Evolutionary conservation across 78 protist genomes (phyloP), one percentile per base, ranked within the genome.

Genomic region (Blattamonas nauphoetae): DNA sequence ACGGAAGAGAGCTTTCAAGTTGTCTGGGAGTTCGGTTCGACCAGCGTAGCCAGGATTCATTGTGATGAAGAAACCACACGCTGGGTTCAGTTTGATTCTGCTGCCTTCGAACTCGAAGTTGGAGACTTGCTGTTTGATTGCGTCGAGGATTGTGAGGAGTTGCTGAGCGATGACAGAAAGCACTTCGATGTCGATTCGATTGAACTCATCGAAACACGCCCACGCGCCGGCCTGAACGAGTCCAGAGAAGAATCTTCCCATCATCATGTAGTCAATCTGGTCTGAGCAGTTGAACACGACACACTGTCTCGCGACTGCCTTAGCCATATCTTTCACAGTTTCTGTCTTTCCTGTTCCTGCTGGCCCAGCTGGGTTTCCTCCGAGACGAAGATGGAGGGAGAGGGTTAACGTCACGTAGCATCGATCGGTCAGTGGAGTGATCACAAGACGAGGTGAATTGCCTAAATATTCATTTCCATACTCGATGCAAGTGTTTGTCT

Each of bases 41-140:
- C 98, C 96, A 2, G 95, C 95, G 82, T 94, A 96, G 0, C 96
- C 96, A 0, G 97, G 97, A 64, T 96, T 96, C 97, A 96, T 95
- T 11, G 97, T 95, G 90, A 95, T 93, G 93, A 93, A 93, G 71
- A 84, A 77, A 38, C 94, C 97, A 81, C 45, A 93, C n/a, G 33
- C 87, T 34, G 91, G 81, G 46, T 80, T 88, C 42, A 93, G 88
- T 42, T 11, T n/a, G 36, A 91, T 87, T 33, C 83, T 86, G 36
- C 46, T 6, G 0, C 86, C 93, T 43, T 81, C 91, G 83, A 81
- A 94, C 55, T 45, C 34, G 86, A 90, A 92, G 35, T 42, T 1
- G 29, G 41, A 11, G 2, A 36, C 64, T 0, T 1, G 1, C 32
- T 11, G 3, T 34, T 42, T 84, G 45, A 92, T 87, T n/a, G 94